These are phyloP conservation scores for Aspergillus aculeatus DNA, from an alignment of 2,329 filamentous ascomycete species.

Conservation along the genomic window DNA sequence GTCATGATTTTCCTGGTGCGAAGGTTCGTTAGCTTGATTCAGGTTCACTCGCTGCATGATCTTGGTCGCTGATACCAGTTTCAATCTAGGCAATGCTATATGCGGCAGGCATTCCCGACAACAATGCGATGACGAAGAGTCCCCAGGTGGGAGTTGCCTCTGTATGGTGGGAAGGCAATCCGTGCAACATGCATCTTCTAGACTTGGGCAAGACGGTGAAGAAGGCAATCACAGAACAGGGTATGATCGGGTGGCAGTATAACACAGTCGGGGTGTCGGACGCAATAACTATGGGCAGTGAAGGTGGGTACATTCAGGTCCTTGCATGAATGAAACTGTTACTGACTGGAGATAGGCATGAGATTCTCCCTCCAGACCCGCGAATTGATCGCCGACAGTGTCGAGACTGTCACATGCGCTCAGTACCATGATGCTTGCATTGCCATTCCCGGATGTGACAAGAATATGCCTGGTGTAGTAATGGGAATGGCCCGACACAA, in stretches of 20 bases:
- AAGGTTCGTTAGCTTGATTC: constrained; percentile 57
- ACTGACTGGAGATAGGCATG: constrained; percentile 65
- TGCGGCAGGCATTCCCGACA: constrained; percentile 80
- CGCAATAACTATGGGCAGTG: constrained; percentile 91
- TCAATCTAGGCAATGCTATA: constrained; percentile 82
- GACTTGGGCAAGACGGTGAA: constrained; percentile 88
- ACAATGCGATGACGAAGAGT: constrained; percentile 81
- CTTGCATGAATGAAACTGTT: background rate
- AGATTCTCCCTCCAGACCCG: constrained; percentile 85
- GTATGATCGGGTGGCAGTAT: constrained; percentile 93
- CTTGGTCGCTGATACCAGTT: background rate
- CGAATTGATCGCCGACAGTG: constrained; percentile 90
- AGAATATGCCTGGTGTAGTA: constrained; percentile 93
- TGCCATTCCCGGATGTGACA: constrained; percentile 90
- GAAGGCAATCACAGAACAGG: constrained; percentile 72
- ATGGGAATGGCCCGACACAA: constrained; percentile 93
- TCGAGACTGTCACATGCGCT: constrained; percentile 88
- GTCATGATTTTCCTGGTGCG: constrained; percentile 87
- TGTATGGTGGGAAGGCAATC: constrained; percentile 97
- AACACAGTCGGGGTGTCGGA: constrained; percentile 89
- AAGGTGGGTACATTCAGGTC: constrained; percentile 57
- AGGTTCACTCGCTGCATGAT: background rate
- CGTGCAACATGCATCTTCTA: constrained; percentile 79
- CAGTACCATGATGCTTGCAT: constrained; percentile 94
- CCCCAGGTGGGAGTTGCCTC: constrained; percentile 89